Conservation (phyloP, 768 basidiomycete species). For the Termitomyces sp. region DNA sequence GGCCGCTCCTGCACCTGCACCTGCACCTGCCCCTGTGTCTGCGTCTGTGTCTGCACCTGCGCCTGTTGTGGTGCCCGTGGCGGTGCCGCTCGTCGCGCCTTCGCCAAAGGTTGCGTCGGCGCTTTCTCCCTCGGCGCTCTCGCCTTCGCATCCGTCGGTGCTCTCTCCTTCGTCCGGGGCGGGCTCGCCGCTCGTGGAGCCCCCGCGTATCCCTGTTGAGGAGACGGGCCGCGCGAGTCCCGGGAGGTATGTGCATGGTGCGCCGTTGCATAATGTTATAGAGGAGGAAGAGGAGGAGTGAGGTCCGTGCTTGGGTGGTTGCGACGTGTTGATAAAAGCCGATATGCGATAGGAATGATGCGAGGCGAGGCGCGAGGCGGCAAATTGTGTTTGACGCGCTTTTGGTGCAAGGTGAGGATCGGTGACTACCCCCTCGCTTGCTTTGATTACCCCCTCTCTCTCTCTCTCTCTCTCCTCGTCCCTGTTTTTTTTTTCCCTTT, state of each 20-base stretch:
- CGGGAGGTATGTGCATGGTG: slow-evolving; percentile 75
- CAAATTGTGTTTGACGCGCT: no score
- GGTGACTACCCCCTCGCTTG: background rate
- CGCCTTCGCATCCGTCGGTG: slow-evolving; percentile 8
- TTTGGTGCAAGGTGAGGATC: background rate
- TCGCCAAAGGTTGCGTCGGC: slow-evolving; percentile 20
- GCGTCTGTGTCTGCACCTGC: no score
- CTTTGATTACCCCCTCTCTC: background rate
- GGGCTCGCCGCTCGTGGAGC: slow-evolving; percentile 19
- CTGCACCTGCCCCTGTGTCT: background rate
- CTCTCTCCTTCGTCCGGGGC: background rate
- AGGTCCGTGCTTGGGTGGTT: no score
- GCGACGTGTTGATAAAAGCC: no score
- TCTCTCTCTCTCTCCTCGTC: background rate
- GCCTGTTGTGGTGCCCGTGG: background rate
- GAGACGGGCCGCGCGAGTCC: slow-evolving; percentile 60
- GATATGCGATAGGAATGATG: background rate
- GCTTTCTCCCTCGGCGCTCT: slow-evolving; percentile 19
- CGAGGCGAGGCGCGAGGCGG: no score
- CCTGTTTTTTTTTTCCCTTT: background rate
- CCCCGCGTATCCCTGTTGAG: slow-evolving; percentile 29
- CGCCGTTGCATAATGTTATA: slow-evolving; percentile 80
- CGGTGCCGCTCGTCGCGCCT: slow-evolving; percentile 21
- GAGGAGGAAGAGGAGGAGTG: slow-evolving; percentile 66
- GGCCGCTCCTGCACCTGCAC: background rate